phyloP scores from a whole-genome alignment of 2,329 filamentous ascomycete genomes.

The Tolypocladium inflatum region DNA sequence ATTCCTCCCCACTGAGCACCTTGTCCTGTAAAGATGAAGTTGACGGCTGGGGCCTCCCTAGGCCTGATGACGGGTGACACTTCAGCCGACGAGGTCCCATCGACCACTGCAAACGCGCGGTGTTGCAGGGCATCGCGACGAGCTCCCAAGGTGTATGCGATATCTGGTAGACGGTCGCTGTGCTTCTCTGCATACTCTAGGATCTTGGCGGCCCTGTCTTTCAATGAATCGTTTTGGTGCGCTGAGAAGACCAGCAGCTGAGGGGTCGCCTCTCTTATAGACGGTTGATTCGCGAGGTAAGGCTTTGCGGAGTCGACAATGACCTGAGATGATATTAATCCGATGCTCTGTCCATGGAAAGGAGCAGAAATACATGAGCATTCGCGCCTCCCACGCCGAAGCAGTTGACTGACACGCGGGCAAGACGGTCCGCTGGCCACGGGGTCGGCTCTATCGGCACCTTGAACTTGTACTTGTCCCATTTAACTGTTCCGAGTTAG shows the following conservation, averaged over 20 bases:
- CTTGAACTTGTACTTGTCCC: constrained; percentile 9
- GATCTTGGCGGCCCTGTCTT: not conserved
- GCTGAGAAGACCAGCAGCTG: not conserved
- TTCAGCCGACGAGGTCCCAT: not conserved
- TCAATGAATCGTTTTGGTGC: not conserved
- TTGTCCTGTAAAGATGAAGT: constrained; percentile 30
- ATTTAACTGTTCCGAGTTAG: not conserved
- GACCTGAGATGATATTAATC: not conserved
- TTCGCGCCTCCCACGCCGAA: constrained; percentile 28
- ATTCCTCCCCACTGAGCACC: constrained; percentile 35
- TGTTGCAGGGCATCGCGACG: not conserved
- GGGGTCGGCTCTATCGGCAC: constrained; percentile 18
- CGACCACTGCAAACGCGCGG: not conserved
- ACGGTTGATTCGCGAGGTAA: not conserved
- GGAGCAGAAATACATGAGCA: constrained; percentile 13
- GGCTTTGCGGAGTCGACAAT: constrained; percentile 5
- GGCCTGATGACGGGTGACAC: constrained; percentile 14
- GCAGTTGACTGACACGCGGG: constrained; percentile 18
- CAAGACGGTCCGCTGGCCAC: constrained; percentile 22
- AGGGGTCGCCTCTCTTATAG: not conserved
- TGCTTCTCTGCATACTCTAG: not conserved
- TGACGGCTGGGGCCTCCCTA: constrained; percentile 15
- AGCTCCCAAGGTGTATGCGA: not conserved
- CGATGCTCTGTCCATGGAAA: too few species aligned
- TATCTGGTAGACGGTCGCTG: not conserved